Base-by-base conservation (phyloP, 495 filamentous ascomycete genomes). In the Podospora anserina region DNA sequence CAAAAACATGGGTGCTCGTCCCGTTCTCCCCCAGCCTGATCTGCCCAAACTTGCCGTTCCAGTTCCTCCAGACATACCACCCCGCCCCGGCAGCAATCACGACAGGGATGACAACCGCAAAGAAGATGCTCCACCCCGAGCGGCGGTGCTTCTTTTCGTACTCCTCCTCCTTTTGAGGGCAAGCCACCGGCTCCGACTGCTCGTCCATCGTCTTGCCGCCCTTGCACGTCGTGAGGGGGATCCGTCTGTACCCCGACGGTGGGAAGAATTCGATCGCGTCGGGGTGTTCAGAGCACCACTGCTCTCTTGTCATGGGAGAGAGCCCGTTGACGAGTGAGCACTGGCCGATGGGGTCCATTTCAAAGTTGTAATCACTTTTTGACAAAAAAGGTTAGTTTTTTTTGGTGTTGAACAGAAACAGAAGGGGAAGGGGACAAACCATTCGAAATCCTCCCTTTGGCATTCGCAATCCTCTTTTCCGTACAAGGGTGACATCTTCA, bases 351-450 rank as follows among this genome's bases (percentile, higher is more conserved):
- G 74, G 84, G 77, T 89, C 85, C 55, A 89, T 86, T 76, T 97
- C 87, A 77, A 86, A 99, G 80, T 99, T 99, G 83, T 91, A 99
- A 77, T 97, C 94, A 81, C 93, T 97, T 54, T 49, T 13, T 39
- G 5, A 39, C 34, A 39, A 6, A 39, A 49, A 49, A 49, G 39
- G 13, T 49, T 49, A 49, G 39, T 49, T 49, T 49, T 49, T 32
- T 32, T 32, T 32, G 30, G 30, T 23, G 23, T 23, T 23, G 23
- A 23, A 23, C 23, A 30, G 20, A 23, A 54, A 54, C 15, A 55
- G 20, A 68, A 39, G 55, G 16, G 13, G 54, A 0, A 20, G 61
- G 3, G 13, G 39, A 80, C 87, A 80, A 80, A 96, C 93, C 95
- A 99, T 86, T 99, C 96, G 79, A 89, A 99, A 80, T 99, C 96